Evolutionary conservation across 176 grass and related monocot genomes (phyloP).

Genomic region (Secale cereale): DNA sequence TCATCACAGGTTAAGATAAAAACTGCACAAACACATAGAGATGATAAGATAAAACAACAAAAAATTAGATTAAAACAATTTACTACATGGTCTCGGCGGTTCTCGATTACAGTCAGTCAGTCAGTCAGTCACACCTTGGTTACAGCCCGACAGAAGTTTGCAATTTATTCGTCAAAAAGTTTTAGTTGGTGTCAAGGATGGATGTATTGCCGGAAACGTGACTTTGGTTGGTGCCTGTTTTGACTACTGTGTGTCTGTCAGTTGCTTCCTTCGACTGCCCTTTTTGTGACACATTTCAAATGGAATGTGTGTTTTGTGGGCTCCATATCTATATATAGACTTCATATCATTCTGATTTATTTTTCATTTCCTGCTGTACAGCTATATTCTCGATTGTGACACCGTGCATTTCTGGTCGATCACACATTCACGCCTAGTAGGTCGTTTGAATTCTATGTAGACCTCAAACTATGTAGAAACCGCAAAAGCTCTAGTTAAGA

Average conservation of each 20-base stretch:
- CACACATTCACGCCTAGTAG: too few species aligned
- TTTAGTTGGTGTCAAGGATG: not conserved
- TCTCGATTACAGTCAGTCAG: not conserved
- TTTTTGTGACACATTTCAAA: constrained; percentile 21
- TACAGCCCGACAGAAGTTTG: not conserved
- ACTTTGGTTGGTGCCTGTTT: constrained; percentile 2
- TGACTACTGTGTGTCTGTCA: not conserved
- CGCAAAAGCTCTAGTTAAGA: too few species aligned
- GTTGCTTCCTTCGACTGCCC: not conserved
- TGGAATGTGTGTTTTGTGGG: constrained; percentile 27
- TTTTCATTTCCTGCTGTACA: not conserved
- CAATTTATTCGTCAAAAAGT: not conserved
- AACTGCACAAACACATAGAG: not conserved
- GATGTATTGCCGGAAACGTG: not conserved
- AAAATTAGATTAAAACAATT: not conserved
- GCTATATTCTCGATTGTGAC: not conserved
- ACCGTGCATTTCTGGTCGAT: not conserved
- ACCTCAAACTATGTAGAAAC: too few species aligned
- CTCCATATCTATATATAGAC: not conserved
- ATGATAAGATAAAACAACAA: not conserved
- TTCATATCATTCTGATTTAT: not conserved
- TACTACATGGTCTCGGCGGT: constrained; percentile 1
- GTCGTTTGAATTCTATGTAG: too few species aligned
- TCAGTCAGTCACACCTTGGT: not conserved
- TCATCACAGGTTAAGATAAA: not conserved